Conservation (phyloP, 1,284 basidiomycete genomes). For the Athelia sp. region DNA sequence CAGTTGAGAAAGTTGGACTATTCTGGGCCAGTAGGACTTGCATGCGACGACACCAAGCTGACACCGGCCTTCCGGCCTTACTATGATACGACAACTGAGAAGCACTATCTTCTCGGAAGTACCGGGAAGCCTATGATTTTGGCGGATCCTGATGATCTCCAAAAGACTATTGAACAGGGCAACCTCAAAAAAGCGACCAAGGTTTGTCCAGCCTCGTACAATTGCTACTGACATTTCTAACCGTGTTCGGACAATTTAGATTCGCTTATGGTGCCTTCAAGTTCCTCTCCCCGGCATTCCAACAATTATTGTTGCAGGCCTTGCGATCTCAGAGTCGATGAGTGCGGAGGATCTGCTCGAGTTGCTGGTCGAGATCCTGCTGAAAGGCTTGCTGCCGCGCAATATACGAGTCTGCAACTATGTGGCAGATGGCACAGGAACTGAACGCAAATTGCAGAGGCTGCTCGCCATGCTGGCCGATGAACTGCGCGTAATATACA, state of each 20-base stretch:
- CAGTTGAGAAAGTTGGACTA: too few relatives aligned
- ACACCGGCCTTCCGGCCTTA: slow-evolving; percentile 1
- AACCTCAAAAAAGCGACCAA: slow-evolving; percentile 12
- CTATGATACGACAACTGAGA: slow-evolving; percentile 4
- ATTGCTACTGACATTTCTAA: neutral
- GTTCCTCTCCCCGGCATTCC: slow-evolving; percentile 17
- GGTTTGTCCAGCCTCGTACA: slow-evolving; percentile 5
- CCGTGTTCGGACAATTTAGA: slow-evolving; percentile 4
- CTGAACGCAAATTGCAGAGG: neutral
- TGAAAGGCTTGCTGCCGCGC: slow-evolving; percentile 3
- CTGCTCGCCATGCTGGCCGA: neutral
- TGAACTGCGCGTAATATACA: neutral
- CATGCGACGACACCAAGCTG: slow-evolving; percentile 7
- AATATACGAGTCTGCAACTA: slow-evolving; percentile 5
- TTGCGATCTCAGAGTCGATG: slow-evolving; percentile 11
- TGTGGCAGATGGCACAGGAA: slow-evolving; percentile 7
- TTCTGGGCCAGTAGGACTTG: neutral
- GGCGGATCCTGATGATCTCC: slow-evolving; percentile 12
- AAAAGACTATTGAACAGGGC: slow-evolving; percentile 3
- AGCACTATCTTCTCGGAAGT: slow-evolving; percentile 12
- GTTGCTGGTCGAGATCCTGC: slow-evolving; percentile 1
- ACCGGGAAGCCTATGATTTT: slow-evolving; percentile 11
- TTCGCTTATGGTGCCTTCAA: slow-evolving; percentile 18
- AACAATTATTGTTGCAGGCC: slow-evolving; percentile 17
- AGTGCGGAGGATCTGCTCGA: slow-evolving; percentile 9